Percentiles rank a stretch among this genome's conserved stretches.
phyloP scores from a whole-genome alignment of 1,284 basidiomycete species.

The Cystobasidium pallidum region DNA sequence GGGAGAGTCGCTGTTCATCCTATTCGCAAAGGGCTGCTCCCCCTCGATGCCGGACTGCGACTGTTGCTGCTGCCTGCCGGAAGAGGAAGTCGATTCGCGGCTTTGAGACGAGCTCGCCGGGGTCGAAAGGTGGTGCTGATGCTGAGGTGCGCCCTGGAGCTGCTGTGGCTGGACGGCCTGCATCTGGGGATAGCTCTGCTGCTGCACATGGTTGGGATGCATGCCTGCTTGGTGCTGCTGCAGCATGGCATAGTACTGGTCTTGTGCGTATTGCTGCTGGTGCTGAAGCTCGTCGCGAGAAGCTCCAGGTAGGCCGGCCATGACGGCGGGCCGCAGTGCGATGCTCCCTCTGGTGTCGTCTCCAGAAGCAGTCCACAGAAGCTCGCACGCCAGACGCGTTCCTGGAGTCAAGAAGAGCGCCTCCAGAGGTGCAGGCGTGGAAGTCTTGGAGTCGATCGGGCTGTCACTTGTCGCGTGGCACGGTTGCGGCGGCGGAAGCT shows the following conservation, averaged over 20 bases:
- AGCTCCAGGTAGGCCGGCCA: not conserved
- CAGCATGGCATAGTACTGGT: conserved; percentile 23
- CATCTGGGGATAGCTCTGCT: not conserved
- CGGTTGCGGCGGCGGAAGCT: no score
- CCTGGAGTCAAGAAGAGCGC: no score
- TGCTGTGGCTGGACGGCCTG: conserved; percentile 13
- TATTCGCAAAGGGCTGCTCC: not conserved
- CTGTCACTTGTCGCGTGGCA: no score
- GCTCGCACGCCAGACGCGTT: no score
- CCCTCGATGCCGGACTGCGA: not conserved
- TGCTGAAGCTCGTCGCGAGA: not conserved
- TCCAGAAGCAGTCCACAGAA: not conserved
- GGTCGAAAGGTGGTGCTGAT: not conserved
- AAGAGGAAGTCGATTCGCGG: conserved; percentile 18
- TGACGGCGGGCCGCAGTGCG: not conserved
- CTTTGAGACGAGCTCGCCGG: not conserved
- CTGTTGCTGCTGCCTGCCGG: conserved; percentile 34
- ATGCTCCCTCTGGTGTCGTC: not conserved
- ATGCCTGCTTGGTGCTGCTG: conserved; percentile 15
- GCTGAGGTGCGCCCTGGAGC: conserved; percentile 19
- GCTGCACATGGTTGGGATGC: conserved; percentile 1
- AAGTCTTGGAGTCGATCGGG: no score
- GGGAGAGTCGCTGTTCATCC: not conserved
- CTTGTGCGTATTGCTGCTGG: conserved; percentile 20
- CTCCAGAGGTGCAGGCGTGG: no score